Conservation (phyloP, 495 filamentous ascomycete genomes). For the Sordaria brevicollis region DNA sequence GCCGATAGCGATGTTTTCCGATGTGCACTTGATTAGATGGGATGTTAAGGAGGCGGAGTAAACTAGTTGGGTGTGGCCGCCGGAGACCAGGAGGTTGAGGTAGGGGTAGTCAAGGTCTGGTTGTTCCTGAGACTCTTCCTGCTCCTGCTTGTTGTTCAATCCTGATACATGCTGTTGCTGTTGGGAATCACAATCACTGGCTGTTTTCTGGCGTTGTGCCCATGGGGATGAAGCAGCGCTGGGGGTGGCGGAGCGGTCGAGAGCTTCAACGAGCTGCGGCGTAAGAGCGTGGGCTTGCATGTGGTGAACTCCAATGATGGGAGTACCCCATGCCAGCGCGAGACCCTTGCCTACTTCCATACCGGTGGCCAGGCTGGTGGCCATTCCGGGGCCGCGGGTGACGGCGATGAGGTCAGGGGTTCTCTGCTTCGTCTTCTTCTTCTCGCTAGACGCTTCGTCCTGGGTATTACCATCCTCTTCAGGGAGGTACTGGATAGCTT, state of each 20-base stretch:
- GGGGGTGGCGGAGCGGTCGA: conserved; percentile 22
- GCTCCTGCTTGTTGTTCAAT: background rate
- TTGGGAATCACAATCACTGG: too few relatives aligned
- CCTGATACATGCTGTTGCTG: too few relatives aligned
- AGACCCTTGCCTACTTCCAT: conserved; percentile 83
- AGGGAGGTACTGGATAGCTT: conserved; percentile 50
- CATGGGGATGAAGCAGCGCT: background rate
- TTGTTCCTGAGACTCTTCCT: background rate
- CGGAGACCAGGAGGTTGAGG: conserved; percentile 80
- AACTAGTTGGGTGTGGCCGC: conserved; percentile 82
- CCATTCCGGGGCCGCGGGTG: conserved; percentile 87
- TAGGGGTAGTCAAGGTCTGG: conserved; percentile 59
- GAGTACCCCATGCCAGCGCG: conserved; percentile 69
- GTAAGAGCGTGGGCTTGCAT: conserved; percentile 97
- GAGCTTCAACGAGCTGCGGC: conserved; percentile 62
- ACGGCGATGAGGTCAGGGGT: conserved; percentile 75
- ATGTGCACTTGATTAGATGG: conserved; percentile 62
- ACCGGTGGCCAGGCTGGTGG: conserved; percentile 59
- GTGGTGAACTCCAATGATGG: conserved; percentile 79
- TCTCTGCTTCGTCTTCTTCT: too few relatives aligned
- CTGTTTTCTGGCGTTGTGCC: background rate
- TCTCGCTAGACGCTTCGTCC: too few relatives aligned
- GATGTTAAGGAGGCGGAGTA: conserved; percentile 51
- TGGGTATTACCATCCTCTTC: too few relatives aligned
- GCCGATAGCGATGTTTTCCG: conserved; percentile 69